phyloP scores from a whole-genome alignment of 805 yeast genomes.

The Wickerhamomyces mucosus region DNA sequence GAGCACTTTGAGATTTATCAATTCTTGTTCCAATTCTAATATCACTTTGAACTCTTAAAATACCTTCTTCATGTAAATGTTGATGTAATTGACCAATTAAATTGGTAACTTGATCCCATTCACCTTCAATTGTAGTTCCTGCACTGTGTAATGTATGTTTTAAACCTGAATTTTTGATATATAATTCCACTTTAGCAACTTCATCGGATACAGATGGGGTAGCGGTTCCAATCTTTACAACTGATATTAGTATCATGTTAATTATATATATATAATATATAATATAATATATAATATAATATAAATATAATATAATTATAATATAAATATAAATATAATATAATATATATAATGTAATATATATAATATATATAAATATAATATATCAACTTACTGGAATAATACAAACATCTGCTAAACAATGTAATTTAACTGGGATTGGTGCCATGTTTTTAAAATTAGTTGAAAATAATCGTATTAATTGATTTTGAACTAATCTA shows the following conservation, averaged over 20 bases:
- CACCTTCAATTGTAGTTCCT: constrained; percentile 85
- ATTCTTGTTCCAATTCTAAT: constrained; percentile 80
- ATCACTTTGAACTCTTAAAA: constrained; percentile 75
- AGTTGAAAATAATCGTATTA: background rate
- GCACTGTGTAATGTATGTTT: constrained; percentile 77
- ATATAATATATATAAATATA: no score
- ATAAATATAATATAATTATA: no score
- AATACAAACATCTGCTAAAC: constrained; percentile 80
- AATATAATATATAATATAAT: background rate
- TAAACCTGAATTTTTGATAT: constrained; percentile 53
- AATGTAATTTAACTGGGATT: constrained; percentile 36
- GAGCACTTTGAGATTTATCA: constrained; percentile 64
- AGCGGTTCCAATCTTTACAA: constrained; percentile 61
- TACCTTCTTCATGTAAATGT: constrained; percentile 59
- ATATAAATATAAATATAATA: no score
- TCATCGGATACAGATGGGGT: constrained; percentile 75
- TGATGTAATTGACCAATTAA: constrained; percentile 74
- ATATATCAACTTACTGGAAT: constrained; percentile 51
- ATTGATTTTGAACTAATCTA: no score
- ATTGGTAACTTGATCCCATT: constrained; percentile 83
- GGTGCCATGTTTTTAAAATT: background rate
- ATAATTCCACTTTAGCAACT: constrained; percentile 58
- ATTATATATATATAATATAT: no score
- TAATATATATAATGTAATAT: no score
- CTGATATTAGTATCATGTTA: no score